Base-by-base conservation (phyloP, 768 basidiomycete genomes). In the Boletus fagicola region DNA sequence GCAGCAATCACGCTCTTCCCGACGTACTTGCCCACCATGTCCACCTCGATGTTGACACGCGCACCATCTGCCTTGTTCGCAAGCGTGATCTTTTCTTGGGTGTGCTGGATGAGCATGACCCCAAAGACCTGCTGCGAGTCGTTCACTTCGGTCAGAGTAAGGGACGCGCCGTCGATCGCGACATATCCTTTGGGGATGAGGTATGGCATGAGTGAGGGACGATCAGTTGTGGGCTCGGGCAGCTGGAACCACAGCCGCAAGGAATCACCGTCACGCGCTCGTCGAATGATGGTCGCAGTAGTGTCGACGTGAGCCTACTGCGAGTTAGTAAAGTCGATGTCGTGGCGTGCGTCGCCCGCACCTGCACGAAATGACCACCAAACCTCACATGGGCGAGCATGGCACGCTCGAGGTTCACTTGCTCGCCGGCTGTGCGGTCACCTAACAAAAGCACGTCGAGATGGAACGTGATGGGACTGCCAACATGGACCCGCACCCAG, bases 331-430 rank as follows among this genome's bases (percentile, higher is more conserved):
- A 44, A 33, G 9, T 10, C 9, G 40, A 22, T 38, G 28, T 28
- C 35, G 44, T 10, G 26, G 33, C 30, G 51, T 20, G 46, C 40
- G 13, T n/a, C 20, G 52, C 16, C 9, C 78, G 54, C 66, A 92
- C 94, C 84, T 98, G 96, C 22, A 99, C 97, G 69, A 95, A 94
- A 70, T 99, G 97, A 12, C 97, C 97, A 28, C 97, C 97, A 66
- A 98, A 97, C 54, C 96, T 80, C 18, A 83, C 86, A 75, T 94
- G 90, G 5, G 88, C 87, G 22, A 85, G 87, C 92, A 98, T 94
- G 3, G 97, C 97, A 49, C 97, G 83, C 76, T 99, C 97, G 39
- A 95, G 79, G 71, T 98, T 98, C 46, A 98, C 82, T 64, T 85
- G 80, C 62, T 92, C 87, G 20, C 91, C 92, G 18, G 85, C 83